Conservation (phyloP, 140 eudicot genomes). For the Cichorium intybus region DNA sequence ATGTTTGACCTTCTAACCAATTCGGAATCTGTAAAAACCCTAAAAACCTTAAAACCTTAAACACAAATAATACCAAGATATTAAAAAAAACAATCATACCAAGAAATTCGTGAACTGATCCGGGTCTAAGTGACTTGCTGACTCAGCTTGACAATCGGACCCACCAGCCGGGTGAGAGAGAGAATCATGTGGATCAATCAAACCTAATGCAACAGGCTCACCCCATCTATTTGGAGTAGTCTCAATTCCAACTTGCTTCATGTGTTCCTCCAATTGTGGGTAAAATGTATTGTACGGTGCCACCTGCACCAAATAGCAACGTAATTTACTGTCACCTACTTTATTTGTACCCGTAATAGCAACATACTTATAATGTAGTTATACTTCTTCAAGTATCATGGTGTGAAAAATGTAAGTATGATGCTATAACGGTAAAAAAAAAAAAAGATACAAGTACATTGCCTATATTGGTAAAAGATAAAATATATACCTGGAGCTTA, state of each 20-base stretch:
- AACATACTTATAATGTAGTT: no score
- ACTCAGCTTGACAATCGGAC: constrained; percentile 92
- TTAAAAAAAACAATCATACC: constrained; percentile 38
- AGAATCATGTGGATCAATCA: constrained; percentile 98
- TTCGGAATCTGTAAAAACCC: constrained; percentile 68
- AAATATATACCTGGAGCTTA: constrained; percentile 96
- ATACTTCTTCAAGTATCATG: no score
- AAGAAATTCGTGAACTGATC: constrained; percentile 84
- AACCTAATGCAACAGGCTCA: constrained; percentile 83
- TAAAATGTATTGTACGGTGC: constrained; percentile 94
- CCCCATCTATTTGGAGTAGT: constrained; percentile 82
- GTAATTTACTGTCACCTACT: no score
- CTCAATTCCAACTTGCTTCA: constrained; percentile 79
- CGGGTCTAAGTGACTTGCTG: constrained; percentile 82
- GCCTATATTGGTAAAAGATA: no score
- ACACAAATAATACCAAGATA: not conserved
- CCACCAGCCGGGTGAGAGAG: constrained; percentile 97
- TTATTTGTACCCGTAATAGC: no score
- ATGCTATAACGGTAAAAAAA: no score
- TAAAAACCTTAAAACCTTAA: not conserved
- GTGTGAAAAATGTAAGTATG: no score
- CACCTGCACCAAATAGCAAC: constrained; percentile 48
- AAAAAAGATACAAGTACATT: no score
- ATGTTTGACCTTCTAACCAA: constrained; percentile 77
- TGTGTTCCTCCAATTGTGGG: constrained; percentile 81